Evolutionary conservation across 495 filamentous ascomycete species (phyloP), one percentile per base, ranked within the genome.

Genomic region (Penicillium lagena): DNA sequence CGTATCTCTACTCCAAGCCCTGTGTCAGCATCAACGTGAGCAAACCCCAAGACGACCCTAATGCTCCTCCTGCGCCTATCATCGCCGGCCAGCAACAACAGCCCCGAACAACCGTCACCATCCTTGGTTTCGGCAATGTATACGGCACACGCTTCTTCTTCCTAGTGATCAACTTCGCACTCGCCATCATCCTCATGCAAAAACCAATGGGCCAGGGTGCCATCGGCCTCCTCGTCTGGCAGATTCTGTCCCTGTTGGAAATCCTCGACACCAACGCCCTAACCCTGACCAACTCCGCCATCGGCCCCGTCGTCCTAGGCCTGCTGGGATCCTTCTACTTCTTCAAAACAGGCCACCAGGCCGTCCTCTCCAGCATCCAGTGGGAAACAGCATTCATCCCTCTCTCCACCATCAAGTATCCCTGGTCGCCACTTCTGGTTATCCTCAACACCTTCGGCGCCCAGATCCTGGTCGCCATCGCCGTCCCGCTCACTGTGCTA

Each of bases 321-420:
- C 64, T 96, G 12, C 75, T 99, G 1, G 94, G 89, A 38, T 85
- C 82, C 51, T 95, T 89, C 62, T 81, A 95, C 70, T 99, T 83
- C 73, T 99, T 99, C 81, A 95, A 91, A 54, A 99, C 93, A 1
- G 93, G 93, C 51, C 93, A 99, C 65, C 94, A 97, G 64, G 91
- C 91, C 12, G 85, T 82, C 0, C 77, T 96, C 15, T 76, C 80
- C 53, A 83, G 79, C 47, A 94, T 99, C 61, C 94, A 99, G 55
- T 99, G 93, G 93, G 90, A 97, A 64, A 75, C 79, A n/a, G 91
- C 89, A 15, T 98, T 97, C 73, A 86, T 99, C 53, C 85, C 94
- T 1, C 72, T 97, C 27, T 76, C 81, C 37, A 79, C 81, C 2
- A 79, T 97, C 56, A 77, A 78, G 50, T 96, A 97, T 66, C 93